Evolutionary conservation across 257 asterid genomes (phyloP).

Genomic region (Fraxinus anomala): DNA sequence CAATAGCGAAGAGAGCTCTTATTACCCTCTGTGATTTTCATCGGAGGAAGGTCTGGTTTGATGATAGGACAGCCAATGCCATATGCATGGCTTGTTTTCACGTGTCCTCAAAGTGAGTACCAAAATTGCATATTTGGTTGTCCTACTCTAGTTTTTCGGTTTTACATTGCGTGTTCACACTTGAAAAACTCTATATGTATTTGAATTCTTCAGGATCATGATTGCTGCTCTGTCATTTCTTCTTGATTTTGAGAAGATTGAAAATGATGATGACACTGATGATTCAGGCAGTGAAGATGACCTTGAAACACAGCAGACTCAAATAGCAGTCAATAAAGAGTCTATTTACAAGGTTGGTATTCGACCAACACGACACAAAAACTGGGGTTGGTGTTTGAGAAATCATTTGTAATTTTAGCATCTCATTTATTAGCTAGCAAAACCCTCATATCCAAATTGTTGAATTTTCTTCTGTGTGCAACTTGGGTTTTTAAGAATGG

Average conservation of each 20-base stretch:
- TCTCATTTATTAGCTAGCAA: constrained; percentile 4
- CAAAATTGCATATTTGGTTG: background rate
- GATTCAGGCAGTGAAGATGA: constrained; percentile 81
- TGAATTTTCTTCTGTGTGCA: background rate
- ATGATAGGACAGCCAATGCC: constrained; percentile 92
- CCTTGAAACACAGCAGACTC: constrained; percentile 49
- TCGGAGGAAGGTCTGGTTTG: constrained; percentile 85
- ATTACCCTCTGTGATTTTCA: constrained; percentile 75
- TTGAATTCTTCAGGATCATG: constrained; percentile 74
- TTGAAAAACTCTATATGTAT: constrained; percentile 9
- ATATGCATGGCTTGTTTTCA: constrained; percentile 88
- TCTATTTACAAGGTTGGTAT: constrained; percentile 77
- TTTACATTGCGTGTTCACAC: constrained; percentile 12
- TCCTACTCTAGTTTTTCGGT: background rate
- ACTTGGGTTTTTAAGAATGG: constrained; percentile 12
- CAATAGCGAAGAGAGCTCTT: constrained; percentile 78
- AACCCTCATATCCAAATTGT: background rate
- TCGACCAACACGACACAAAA: background rate
- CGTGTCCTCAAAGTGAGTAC: constrained; percentile 58
- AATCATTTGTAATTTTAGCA: background rate
- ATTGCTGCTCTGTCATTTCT: constrained; percentile 84
- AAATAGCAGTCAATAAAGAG: constrained; percentile 67
- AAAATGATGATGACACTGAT: constrained; percentile 68
- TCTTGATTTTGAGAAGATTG: constrained; percentile 88
- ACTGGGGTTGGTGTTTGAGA: constrained; percentile 1